phyloP scores from a whole-genome alignment of 139 green algal genomes.

The Picochlorum sp. region DNA sequence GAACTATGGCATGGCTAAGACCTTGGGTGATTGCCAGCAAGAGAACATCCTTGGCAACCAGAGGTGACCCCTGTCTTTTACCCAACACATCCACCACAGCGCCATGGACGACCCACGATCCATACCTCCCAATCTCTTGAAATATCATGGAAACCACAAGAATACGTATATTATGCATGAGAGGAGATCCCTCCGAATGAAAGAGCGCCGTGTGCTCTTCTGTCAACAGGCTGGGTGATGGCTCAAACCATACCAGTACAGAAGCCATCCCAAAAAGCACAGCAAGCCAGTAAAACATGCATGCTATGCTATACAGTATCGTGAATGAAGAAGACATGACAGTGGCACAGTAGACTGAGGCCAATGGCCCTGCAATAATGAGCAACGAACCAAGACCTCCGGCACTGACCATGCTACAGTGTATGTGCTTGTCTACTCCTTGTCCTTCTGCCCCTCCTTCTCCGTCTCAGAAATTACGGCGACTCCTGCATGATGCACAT shows the following conservation, averaged over 20 bases:
- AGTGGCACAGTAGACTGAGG: constrained; percentile 12
- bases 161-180: constrained; percentile 10
- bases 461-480: no score
- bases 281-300: constrained; percentile 37
- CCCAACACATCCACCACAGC: constrained; percentile 21
- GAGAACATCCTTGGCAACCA: constrained; percentile 23
- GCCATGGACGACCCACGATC: constrained; percentile 30
- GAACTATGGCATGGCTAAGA: constrained; percentile 26
- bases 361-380: constrained; percentile 20
- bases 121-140: constrained; percentile 28
- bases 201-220: no score
- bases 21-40: constrained; percentile 34
- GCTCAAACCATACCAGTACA: constrained; percentile 34
- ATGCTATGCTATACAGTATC: constrained; percentile 16
- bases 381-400: constrained; percentile 18
- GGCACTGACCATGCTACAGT: neutral
- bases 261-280: constrained; percentile 28
- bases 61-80: neutral
- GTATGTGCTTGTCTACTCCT: no score
- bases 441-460: no score
- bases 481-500: no score
- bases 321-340: constrained; percentile 29
- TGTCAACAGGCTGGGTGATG: neutral
- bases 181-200: neutral
- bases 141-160: constrained; percentile 30